Base-by-base conservation (phyloP, 176 grass and related monocot genomes). In the Musa troglodytarum region DNA sequence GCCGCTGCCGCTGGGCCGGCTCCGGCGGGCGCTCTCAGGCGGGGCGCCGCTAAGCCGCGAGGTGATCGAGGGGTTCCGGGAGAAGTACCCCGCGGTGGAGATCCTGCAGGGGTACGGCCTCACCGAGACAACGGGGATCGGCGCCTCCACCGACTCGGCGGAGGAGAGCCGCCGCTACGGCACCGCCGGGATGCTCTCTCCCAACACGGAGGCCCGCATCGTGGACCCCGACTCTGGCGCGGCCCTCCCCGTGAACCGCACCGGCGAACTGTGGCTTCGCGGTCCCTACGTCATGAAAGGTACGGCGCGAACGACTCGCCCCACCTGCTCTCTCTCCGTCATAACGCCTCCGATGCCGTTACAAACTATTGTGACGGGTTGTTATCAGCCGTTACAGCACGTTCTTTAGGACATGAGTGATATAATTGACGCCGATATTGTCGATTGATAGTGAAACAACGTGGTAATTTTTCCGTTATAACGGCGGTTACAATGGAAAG, bases 261-360 rank as follows among this genome's bases (percentile, higher is more conserved):
- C 94, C 22, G 94, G 94, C 57, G 94, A 98, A 78, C 88, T 98
- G 20, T 98, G 94, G 94, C 50, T 98, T 59, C 76, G 86, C 20
- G 94, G 90, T 3, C 94, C 94, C 0, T 98, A 91, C 77, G 78
- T 98, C 82, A 98, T 98, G 94, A 98, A 93, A 98, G 94, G 94
- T 98, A 80, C 29, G n/a, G 29, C 23, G 19, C 78, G 74, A 69
- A 50, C 24, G 28, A n/a, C 16, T 26, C 15, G 6, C 28, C 10
- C 1, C 77, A 8, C 52, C 75, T 63, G 69, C 55, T 23, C 10
- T 6, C 5, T 5, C n/a, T 61, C 1, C 49, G 50, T 61, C 29
- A 34, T 4, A 34, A 34, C 29, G 29, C 29, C 2, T 2, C 29
- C 29, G 29, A 34, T 3, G 29, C 29, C 29, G 29, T 34, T 34